Conservation (phyloP, 1,139 yeast species). For the Yamadazyma diddensiae region DNA sequence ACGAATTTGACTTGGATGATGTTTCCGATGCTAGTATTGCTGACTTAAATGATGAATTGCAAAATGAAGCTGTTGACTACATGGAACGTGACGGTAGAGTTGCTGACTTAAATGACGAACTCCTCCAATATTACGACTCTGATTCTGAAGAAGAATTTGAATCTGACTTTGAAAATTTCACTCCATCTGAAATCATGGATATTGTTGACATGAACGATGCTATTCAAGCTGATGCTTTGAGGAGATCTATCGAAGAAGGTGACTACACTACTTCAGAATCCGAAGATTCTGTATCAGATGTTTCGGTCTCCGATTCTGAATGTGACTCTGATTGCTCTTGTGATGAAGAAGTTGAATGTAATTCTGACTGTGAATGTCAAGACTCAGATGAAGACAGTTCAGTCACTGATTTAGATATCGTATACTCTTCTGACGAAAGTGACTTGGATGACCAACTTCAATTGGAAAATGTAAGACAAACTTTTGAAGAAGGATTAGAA, state of each 20-base stretch:
- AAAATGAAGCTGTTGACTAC: conserved; percentile 31
- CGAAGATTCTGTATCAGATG: too few species aligned
- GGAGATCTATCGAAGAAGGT: conserved; percentile 4
- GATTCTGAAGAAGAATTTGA: conserved; percentile 7
- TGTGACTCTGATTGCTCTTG: conserved; percentile 17
- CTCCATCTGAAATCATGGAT: conserved; percentile 33
- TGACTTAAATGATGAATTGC: conserved; percentile 40
- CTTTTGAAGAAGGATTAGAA: conserved; percentile 34
- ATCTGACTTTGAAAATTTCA: conserved; percentile 1
- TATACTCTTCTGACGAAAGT: conserved; percentile 32
- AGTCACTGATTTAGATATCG: conserved; percentile 26
- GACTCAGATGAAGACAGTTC: conserved; percentile 19
- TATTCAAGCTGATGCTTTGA: conserved; percentile 32
- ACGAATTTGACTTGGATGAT: conserved; percentile 16
- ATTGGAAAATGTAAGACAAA: conserved; percentile 41
- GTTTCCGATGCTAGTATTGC: conserved; percentile 19
- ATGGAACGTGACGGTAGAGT: conserved; percentile 37
- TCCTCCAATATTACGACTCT: conserved; percentile 36
- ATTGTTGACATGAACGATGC: conserved; percentile 35
- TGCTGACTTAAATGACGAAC: conserved; percentile 39
- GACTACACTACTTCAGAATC: conserved; percentile 2
- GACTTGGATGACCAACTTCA: conserved; percentile 33
- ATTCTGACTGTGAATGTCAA: conserved; percentile 7
- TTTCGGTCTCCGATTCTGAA: background rate
- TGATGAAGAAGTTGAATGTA: conserved; percentile 4